phyloP scores from a whole-genome alignment of 169 alveolate genomes.

The Cryptosporidium bovis region DNA sequence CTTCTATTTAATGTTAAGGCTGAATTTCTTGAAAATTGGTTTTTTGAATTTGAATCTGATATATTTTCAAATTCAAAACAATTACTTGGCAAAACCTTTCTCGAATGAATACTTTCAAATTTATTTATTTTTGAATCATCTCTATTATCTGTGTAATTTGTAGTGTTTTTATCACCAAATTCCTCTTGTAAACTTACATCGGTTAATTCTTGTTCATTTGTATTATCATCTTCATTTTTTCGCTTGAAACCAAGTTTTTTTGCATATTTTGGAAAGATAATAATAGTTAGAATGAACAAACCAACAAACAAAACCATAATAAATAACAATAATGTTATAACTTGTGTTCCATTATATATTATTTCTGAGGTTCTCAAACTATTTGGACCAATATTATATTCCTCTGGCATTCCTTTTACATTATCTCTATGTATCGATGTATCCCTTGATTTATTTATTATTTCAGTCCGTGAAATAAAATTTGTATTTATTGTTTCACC shows the following conservation, averaged over 20 bases:
- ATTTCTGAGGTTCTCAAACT: constrained; percentile 65
- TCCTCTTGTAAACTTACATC: constrained; percentile 15
- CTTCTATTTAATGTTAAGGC: constrained; percentile 4
- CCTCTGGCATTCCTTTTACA: constrained; percentile 4
- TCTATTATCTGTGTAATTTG: background rate
- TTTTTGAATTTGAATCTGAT: background rate
- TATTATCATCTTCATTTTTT: constrained; percentile 4
- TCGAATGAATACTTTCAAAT: background rate
- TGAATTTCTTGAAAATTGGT: background rate
- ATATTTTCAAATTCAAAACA: background rate
- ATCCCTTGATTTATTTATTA: constrained; percentile 3
- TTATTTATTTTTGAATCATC: too few relatives aligned
- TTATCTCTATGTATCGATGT: background rate
- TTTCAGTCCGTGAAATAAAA: constrained; percentile 8
- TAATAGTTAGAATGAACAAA: constrained; percentile 19
- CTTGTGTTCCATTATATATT: constrained; percentile 63
- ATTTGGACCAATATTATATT: constrained; percentile 13
- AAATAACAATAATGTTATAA: constrained; percentile 48
- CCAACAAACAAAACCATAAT: constrained; percentile 35
- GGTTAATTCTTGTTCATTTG: background rate
- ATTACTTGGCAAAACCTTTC: background rate
- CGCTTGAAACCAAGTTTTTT: constrained; percentile 24
- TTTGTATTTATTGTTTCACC: constrained; percentile 27
- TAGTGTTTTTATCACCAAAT: background rate
- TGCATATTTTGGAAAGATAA: constrained; percentile 52